A percentile compares a stretch with the other conserved stretches of the same genome.
Conservation (phyloP, 2,329 filamentous ascomycete genomes). For the Claviceps africana region DNA sequence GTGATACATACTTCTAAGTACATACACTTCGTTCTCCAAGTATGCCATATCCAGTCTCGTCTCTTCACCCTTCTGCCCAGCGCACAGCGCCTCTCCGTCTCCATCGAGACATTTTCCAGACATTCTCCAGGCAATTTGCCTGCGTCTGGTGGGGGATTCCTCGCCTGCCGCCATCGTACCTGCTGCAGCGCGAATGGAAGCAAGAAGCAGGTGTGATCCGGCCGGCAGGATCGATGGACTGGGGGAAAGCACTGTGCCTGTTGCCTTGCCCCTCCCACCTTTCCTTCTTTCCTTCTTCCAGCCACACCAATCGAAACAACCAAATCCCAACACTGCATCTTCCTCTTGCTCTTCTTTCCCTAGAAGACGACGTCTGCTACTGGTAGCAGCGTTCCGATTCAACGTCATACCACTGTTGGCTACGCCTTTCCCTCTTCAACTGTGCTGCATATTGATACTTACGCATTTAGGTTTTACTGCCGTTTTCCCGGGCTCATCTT, state of each 20-base stretch:
- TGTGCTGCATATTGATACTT: background rate
- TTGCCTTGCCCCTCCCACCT: background rate
- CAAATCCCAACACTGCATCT: background rate
- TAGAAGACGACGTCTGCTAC: background rate
- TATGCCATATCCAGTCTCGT: background rate
- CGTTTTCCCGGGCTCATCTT: background rate
- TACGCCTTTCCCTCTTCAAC: background rate
- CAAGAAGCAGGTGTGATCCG: background rate
- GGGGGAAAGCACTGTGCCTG: background rate
- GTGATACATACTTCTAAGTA: background rate
- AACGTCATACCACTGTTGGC: background rate
- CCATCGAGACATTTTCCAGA: no score
- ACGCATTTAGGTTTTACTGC: no score
- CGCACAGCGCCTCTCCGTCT: no score
- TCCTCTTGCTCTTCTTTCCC: background rate
- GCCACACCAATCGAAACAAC: background rate
- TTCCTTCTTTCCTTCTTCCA: background rate
- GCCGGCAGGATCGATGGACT: background rate
- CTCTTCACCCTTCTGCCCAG: background rate
- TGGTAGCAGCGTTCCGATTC: background rate
- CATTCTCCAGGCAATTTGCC: no score
- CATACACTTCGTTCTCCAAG: background rate
- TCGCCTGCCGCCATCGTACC: no score
- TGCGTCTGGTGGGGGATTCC: no score
- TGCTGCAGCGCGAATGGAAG: background rate